These are phyloP conservation scores for Chalaropsis thielavioides DNA, from an alignment of 2,329 filamentous ascomycete species.

Conservation along the genomic window DNA sequence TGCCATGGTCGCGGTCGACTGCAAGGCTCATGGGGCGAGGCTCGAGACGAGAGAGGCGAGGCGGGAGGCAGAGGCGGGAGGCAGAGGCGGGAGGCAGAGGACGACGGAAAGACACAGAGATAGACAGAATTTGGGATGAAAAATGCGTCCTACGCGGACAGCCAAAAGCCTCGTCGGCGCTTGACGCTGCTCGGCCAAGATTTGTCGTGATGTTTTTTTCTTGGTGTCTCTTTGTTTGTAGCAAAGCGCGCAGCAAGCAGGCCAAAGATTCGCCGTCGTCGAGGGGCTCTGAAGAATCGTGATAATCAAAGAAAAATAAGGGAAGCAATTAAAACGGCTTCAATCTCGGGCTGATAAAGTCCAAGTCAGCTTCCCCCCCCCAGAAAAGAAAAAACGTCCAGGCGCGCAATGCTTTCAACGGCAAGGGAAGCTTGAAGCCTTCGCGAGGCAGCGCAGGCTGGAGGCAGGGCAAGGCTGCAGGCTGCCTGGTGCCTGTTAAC, in stretches of 20 bases:
- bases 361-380: not conserved
- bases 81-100: not conserved
- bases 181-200: too few relatives aligned
- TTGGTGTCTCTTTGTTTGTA: too few relatives aligned
- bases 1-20: constrained; percentile 7
- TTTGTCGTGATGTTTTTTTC: too few relatives aligned
- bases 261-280: too few relatives aligned
- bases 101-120: not conserved
- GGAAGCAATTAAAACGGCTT: not conserved
- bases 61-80: not conserved
- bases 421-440: not conserved
- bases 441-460: not conserved
- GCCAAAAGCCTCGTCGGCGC: too few relatives aligned
- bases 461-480: not conserved
- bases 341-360: not conserved
- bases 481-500: not conserved
- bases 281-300: not conserved
- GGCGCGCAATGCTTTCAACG: not conserved
- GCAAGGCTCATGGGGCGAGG: not conserved
- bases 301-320: not conserved
- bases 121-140: too few relatives aligned
- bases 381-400: not conserved
- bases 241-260: too few relatives aligned
- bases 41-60: not conserved
- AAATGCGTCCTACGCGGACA: too few relatives aligned